Percentiles rank a stretch among this genome's conserved stretches.
phyloP scores from a whole-genome alignment of 257 asterid genomes.

The Nicotiana noctiflora region DNA sequence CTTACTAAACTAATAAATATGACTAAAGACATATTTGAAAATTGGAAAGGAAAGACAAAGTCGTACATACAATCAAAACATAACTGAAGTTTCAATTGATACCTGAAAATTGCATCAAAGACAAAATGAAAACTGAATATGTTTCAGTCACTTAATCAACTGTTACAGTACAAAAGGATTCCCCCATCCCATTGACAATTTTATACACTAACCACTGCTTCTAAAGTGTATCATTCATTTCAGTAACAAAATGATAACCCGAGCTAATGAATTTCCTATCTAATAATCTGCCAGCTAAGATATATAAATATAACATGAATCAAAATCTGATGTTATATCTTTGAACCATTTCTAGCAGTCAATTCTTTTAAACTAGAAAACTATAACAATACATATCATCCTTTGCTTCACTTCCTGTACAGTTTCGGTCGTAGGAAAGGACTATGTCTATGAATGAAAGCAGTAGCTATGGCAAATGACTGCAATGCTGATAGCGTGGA shows the following conservation, averaged over 20 bases:
- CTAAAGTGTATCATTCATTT: slow-evolving; percentile 1
- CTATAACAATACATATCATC: not conserved
- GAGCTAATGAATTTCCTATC: slow-evolving; percentile 3
- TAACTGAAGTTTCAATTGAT: too few species aligned
- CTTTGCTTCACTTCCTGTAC: slow-evolving; percentile 41
- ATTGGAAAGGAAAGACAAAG: not conserved
- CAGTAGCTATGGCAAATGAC: slow-evolving; percentile 70
- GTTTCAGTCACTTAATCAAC: not conserved
- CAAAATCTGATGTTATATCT: not conserved
- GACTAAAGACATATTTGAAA: not conserved
- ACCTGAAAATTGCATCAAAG: not conserved
- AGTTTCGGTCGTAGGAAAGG: slow-evolving; percentile 43
- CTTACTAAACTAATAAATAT: not conserved
- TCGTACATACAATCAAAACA: not conserved
- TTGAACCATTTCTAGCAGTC: not conserved
- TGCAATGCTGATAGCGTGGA: slow-evolving; percentile 67
- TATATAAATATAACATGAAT: not conserved
- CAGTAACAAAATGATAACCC: not conserved
- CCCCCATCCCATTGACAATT: not conserved
- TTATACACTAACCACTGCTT: not conserved
- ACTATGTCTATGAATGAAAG: slow-evolving; percentile 62
- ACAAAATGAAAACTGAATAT: not conserved
- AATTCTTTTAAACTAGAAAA: not conserved
- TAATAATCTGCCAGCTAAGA: not conserved
- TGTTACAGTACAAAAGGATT: not conserved